A percentile compares a stretch with the other conserved stretches of the same genome.
phyloP scores from a whole-genome alignment of 495 filamentous ascomycete genomes.

The Aspergillus wentii region DNA sequence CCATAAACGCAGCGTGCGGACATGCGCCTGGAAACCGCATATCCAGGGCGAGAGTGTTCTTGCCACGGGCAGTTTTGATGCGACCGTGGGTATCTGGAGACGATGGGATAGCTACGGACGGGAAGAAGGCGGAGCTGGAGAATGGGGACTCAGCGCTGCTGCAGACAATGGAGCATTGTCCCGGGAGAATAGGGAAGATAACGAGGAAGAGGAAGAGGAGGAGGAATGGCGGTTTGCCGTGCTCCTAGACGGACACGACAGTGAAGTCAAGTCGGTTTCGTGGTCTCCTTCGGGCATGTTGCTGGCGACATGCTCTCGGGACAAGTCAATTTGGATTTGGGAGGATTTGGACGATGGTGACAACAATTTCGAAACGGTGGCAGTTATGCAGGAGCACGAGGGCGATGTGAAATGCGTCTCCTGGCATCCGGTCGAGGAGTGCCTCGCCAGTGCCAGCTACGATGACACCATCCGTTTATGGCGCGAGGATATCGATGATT shows the following conservation, averaged over 20 bases:
- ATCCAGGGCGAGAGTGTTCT: conserved; percentile 62
- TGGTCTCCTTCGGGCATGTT: conserved; percentile 77
- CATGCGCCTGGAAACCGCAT: conserved; percentile 78
- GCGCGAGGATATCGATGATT: conserved; percentile 87
- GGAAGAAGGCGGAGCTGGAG: conserved; percentile 18
- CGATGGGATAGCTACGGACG: conserved; percentile 49
- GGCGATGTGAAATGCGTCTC: conserved; percentile 91
- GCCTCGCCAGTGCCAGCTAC: conserved; percentile 82
- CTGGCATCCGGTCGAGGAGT: conserved; percentile 81
- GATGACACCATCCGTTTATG: conserved; percentile 88
- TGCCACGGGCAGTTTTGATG: conserved; percentile 90
- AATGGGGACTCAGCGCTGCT: conserved; percentile 9
- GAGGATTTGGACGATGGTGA: conserved; percentile 80
- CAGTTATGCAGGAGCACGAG: conserved; percentile 88
- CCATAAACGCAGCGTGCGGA: conserved; percentile 80
- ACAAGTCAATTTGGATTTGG: conserved; percentile 99
- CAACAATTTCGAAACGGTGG: conserved; percentile 93
- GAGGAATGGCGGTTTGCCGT: conserved; percentile 86
- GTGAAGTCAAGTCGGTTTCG: conserved; percentile 81
- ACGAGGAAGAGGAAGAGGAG: conserved; percentile 47
- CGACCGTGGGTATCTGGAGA: conserved; percentile 83
- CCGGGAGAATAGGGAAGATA: conserved; percentile 1
- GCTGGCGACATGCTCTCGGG: conserved; percentile 83
- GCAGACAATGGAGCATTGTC: conserved; percentile 8
- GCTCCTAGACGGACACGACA: conserved; percentile 88